Evolutionary conservation across 2,329 filamentous ascomycete genomes (phyloP).

Genomic region (Aspergillus japonicus): DNA sequence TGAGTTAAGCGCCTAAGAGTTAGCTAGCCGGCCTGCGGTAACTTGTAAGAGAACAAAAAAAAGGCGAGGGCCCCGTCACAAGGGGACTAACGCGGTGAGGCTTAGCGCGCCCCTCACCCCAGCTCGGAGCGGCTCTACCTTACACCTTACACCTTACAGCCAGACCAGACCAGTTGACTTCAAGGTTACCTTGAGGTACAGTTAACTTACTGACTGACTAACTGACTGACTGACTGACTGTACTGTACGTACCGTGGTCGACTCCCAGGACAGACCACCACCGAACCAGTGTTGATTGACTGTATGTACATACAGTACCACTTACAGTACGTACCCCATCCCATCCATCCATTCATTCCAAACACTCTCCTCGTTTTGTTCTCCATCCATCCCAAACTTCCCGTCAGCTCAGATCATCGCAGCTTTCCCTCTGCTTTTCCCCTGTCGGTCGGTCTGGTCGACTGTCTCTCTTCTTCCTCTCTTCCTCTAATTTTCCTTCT

Average conservation of each 20-base stretch:
- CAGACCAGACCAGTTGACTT: too few relatives aligned
- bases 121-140: slow-evolving; percentile 24
- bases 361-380: slow-evolving; percentile 26
- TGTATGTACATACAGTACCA: too few relatives aligned
- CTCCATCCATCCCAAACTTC: slow-evolving; percentile 14
- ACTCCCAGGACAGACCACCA: too few relatives aligned
- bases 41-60: background rate
- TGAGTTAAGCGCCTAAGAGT: slow-evolving; percentile 6
- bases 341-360: background rate
- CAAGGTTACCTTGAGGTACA: too few relatives aligned
- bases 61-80: slow-evolving; percentile 2
- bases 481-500: slow-evolving; percentile 15
- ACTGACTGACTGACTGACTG: too few relatives aligned
- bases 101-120: slow-evolving; percentile 21
- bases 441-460: slow-evolving; percentile 12
- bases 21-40: background rate
- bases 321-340: too few relatives aligned
- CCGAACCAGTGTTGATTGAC: too few relatives aligned
- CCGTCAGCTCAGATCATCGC: slow-evolving; percentile 22
- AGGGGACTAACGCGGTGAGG: slow-evolving; percentile 15
- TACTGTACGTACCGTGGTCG: too few relatives aligned
- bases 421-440: slow-evolving; percentile 22
- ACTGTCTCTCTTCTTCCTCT: slow-evolving; percentile 12
- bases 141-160: too few relatives aligned
- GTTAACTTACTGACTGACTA: too few relatives aligned